Conservation (phyloP, 768 basidiomycete genomes). For the Amanita rubescens region DNA sequence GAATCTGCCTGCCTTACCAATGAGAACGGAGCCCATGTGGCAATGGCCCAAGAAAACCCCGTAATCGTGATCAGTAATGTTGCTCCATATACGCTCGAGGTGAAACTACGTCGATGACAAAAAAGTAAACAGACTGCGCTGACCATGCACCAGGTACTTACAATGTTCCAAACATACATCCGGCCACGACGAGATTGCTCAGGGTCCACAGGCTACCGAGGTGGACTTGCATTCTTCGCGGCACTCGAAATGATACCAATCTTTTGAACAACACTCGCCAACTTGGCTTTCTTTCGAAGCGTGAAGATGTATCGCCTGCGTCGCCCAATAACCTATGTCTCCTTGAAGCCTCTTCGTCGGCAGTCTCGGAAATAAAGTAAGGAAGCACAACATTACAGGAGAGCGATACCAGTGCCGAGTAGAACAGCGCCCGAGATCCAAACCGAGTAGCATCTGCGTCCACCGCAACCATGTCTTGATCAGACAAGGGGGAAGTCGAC, state of each 20-base stretch:
- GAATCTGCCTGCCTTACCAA: constrained; percentile 42
- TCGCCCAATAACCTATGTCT: not conserved
- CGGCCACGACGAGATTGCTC: constrained; percentile 66
- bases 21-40: constrained; percentile 90
- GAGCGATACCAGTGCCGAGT: constrained; percentile 64
- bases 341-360: not conserved
- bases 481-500: constrained; percentile 21
- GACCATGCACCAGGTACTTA: constrained; percentile 33
- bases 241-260: constrained; percentile 21
- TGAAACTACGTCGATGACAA: constrained; percentile 50
- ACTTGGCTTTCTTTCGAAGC: not conserved
- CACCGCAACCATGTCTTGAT: constrained; percentile 24
- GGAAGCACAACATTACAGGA: constrained; percentile 65
- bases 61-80: constrained; percentile 70
- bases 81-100: constrained; percentile 59
- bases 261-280: not conserved
- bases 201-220: constrained; percentile 72
- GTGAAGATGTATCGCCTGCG: not conserved
- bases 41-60: constrained; percentile 91
- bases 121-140: not conserved
- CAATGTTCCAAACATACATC: constrained; percentile 80
- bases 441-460: constrained; percentile 73
- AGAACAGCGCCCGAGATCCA: constrained; percentile 80
- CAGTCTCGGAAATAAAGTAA: constrained; percentile 40
- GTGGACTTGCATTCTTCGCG: constrained; percentile 46